phyloP scores from a whole-genome alignment of 805 yeast genomes.

The Kuraishia hungarica region DNA sequence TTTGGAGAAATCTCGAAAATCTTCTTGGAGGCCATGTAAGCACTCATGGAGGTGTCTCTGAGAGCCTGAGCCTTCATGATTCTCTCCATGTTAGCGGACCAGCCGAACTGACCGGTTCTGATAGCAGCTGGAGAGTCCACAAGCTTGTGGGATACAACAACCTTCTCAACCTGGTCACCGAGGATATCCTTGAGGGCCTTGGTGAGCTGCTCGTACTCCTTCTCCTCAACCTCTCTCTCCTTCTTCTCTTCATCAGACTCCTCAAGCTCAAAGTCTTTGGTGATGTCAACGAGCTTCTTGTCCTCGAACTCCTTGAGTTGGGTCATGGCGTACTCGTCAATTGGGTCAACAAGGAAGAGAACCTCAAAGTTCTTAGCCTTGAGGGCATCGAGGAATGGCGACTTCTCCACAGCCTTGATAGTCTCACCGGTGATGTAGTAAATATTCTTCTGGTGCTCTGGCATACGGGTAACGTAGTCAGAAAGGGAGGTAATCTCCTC shows the following conservation, averaged over 20 bases:
- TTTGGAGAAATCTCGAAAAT: slow-evolving; percentile 97
- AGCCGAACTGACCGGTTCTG: slow-evolving; percentile 99
- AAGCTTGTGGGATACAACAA: slow-evolving; percentile 93
- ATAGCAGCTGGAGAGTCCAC: slow-evolving; percentile 99
- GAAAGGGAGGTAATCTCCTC: slow-evolving; percentile 93
- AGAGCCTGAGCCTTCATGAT: slow-evolving; percentile 99
- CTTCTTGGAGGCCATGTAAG: slow-evolving; percentile 99
- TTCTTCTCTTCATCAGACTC: slow-evolving; percentile 98
- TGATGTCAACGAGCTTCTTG: slow-evolving; percentile 96
- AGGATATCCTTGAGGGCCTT: slow-evolving; percentile 93
- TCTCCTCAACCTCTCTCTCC: slow-evolving; percentile 85
- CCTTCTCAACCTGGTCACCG: slow-evolving; percentile 99
- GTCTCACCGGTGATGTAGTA: slow-evolving; percentile 99
- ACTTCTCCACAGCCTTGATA: slow-evolving; percentile 93
- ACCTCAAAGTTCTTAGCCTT: slow-evolving; percentile 99
- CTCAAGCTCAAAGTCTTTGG: slow-evolving; percentile 97
- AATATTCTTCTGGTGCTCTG: slow-evolving; percentile 98
- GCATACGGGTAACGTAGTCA: slow-evolving; percentile 99
- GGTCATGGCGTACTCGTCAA: slow-evolving; percentile 98
- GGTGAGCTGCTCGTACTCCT: slow-evolving; percentile 89
- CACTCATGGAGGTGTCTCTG: slow-evolving; percentile 97
- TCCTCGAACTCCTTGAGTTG: slow-evolving; percentile 99
- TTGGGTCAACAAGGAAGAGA: slow-evolving; percentile 95
- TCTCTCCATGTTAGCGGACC: slow-evolving; percentile 99
- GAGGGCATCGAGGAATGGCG: slow-evolving; percentile 98